These are phyloP conservation scores for Polytolypa hystricis DNA, from an alignment of 2,329 filamentous ascomycete species.

Conservation along the genomic window DNA sequence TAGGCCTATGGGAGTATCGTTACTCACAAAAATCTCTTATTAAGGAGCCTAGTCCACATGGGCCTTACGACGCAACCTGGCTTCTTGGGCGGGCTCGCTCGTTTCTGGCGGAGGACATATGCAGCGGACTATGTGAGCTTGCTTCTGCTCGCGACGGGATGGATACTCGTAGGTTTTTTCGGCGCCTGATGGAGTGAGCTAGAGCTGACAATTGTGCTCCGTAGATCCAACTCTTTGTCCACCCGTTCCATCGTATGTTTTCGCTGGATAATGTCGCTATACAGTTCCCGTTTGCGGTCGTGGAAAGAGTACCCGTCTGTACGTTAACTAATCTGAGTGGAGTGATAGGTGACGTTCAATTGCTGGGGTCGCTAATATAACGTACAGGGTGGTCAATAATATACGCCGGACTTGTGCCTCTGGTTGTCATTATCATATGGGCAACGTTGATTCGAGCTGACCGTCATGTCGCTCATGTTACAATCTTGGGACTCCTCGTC, in stretches of 20 bases:
- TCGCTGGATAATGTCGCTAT: conserved; percentile 74
- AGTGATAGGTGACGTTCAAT: not conserved
- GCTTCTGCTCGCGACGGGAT: conserved; percentile 54
- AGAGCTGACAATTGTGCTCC: conserved; percentile 6
- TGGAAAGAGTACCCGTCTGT: conserved; percentile 74
- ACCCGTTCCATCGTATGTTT: conserved; percentile 93
- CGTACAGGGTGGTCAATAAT: conserved; percentile 49
- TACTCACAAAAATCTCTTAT: not conserved
- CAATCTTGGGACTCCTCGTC: conserved; percentile 69
- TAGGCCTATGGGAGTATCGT: not conserved
- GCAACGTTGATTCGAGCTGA: conserved; percentile 52
- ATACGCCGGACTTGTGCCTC: conserved; percentile 64
- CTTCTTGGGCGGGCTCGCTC: conserved; percentile 36
- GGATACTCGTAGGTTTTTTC: conserved; percentile 29
- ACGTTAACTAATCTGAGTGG: conserved; percentile 34
- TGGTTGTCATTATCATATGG: conserved; percentile 55
- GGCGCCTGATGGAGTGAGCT: not conserved
- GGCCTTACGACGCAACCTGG: conserved; percentile 22
- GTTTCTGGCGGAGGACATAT: conserved; percentile 60
- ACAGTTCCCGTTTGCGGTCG: conserved; percentile 71
- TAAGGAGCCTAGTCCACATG: not conserved
- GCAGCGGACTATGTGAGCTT: conserved; percentile 81
- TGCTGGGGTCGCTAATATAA: not conserved
- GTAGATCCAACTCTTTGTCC: conserved; percentile 56
- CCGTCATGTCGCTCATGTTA: conserved; percentile 72